A percentile compares a stretch with the other conserved stretches of the same genome.
These are phyloP conservation scores for Hanseniaspora vineae DNA, from an alignment of 805 yeast genomes.

Conservation along the genomic window DNA sequence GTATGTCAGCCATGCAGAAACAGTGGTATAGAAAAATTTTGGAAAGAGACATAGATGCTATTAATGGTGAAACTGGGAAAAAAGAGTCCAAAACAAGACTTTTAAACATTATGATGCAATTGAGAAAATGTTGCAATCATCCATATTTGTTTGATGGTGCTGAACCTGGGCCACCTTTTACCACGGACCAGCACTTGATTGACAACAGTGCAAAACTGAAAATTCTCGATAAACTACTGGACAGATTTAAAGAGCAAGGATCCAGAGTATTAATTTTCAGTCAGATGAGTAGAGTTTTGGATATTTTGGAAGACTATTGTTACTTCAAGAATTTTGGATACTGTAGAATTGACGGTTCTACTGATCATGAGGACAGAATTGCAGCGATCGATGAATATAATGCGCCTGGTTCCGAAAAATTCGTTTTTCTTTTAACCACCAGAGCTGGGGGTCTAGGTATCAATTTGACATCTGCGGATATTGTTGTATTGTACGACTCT, in stretches of 20 bases:
- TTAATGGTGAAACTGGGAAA: conserved; percentile 67
- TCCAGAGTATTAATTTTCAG: conserved; percentile 69
- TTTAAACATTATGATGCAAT: conserved; percentile 71
- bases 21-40: conserved; percentile 65
- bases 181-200: conserved; percentile 74
- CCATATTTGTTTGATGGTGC: conserved; percentile 81
- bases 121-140: conserved; percentile 76
- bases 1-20: conserved; percentile 69
- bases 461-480: conserved; percentile 68
- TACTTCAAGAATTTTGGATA: conserved; percentile 54
- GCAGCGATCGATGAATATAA: conserved; percentile 69
- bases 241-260: conserved; percentile 51
- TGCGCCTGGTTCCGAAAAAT: conserved; percentile 58
- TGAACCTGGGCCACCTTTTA: conserved; percentile 80
- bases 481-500: conserved; percentile 63
- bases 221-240: conserved; percentile 54
- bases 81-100: conserved; percentile 65
- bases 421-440: conserved; percentile 64
- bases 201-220: conserved; percentile 61
- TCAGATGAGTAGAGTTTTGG: conserved; percentile 75
- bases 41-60: conserved; percentile 75
- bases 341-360: conserved; percentile 74
- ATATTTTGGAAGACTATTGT: conserved; percentile 71
- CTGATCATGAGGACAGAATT: conserved; percentile 67
- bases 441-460: conserved; percentile 89